Base-by-base conservation (phyloP, 2,329 filamentous ascomycete species). In the Talaromyces verruculosus region DNA sequence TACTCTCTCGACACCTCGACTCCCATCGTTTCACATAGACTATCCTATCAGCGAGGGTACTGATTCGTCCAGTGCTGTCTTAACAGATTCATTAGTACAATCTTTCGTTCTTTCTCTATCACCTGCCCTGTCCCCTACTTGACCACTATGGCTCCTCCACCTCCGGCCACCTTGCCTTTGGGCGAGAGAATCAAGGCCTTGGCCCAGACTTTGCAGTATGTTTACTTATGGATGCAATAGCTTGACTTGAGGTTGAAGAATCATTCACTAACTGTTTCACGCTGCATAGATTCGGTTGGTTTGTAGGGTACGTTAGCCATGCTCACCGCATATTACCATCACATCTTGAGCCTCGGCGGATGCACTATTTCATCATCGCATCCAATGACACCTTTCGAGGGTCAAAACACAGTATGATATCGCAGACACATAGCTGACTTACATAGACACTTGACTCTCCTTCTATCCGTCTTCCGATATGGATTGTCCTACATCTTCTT, bases 121-220 rank as follows among this genome's bases (percentile, higher is more conserved):
- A 13, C 7, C 4, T 19, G 11, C 28, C 51, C 61, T 53, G 22
- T 33, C 28, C 61, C 13, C 61, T 49, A 51, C 13, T 51, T 28
- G 22, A 51, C 22, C 22, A 58, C 22, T 2, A 91, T 91, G 89
- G 87, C 91, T 80, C 90, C 91, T 81, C 89, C 90, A 79, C 89
- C 91, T 70, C 82, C 89, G 67, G 82, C 90, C 66, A 85, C 82
- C 72, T 79, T 90, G 79, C 89, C 92, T 77, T 83, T 95, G 74
- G 81, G 83, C 75, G 88, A 95, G 83, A 87, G 93, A 76, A 82
- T 97, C 67, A 80, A 92, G 73, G 84, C 87, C 72, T 85, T 98
- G 72, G 93, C 90, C 71, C 89, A 96, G 80, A 98, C 93, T 55
- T 84, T 98, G 72, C 95, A 98, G 84, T 99, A 78, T 73, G 94